Percentiles rank a stretch among this genome's conserved stretches.
phyloP scores from a whole-genome alignment of 2,329 filamentous ascomycete species.

The Rhynchosporium agropyri region DNA sequence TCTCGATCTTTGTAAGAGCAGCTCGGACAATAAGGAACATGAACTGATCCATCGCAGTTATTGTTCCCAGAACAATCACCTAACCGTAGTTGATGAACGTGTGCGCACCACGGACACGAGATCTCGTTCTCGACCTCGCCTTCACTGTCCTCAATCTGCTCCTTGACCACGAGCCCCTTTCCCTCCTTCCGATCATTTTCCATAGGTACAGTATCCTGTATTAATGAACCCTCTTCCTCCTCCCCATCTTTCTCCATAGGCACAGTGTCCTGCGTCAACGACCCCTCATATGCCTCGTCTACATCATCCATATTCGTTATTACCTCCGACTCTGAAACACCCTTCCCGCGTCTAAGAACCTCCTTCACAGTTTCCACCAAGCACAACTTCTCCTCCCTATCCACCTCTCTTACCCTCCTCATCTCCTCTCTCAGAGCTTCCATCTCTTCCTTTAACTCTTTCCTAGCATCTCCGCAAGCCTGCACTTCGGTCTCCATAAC shows the following conservation, averaged over 20 bases:
- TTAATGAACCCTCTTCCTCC: not conserved
- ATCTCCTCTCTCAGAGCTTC: constrained; percentile 6
- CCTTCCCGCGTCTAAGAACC: not conserved
- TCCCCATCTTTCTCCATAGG: not conserved
- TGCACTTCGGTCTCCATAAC: not conserved
- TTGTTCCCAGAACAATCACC: not conserved
- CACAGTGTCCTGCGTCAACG: not conserved
- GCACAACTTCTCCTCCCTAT: constrained; percentile 16
- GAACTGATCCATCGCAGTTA: constrained; percentile 8
- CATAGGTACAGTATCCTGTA: too few species aligned
- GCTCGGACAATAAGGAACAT: constrained; percentile 11
- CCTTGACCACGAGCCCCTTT: not conserved
- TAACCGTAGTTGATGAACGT: not conserved
- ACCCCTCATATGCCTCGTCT: not conserved
- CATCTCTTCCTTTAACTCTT: not conserved
- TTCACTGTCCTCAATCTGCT: too few species aligned
- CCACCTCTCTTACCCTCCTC: constrained; percentile 8
- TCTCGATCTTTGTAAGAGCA: not conserved
- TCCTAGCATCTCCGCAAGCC: too few species aligned
- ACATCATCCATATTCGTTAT: too few species aligned
- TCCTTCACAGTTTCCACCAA: constrained; percentile 13
- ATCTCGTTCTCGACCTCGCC: not conserved
- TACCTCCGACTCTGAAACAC: not conserved
- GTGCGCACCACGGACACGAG: constrained; percentile 11
- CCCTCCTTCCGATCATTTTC: too few species aligned